Conservation (phyloP, 1,139 yeast genomes). For the Debaryomycetaceae sp. region DNA sequence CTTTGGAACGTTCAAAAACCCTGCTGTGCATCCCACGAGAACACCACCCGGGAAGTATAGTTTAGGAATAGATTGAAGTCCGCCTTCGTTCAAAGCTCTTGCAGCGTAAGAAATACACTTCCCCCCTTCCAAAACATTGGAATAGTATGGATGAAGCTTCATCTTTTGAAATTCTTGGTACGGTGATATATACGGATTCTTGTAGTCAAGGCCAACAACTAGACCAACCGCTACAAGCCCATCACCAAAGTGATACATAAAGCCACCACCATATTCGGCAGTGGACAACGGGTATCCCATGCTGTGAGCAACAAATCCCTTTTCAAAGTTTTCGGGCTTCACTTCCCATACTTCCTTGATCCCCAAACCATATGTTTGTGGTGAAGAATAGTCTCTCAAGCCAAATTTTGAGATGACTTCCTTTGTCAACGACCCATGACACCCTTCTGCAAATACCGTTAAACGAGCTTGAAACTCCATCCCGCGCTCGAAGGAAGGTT, state of each 20-base stretch:
- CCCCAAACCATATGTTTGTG: conserved; percentile 94
- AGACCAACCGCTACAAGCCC: conserved; percentile 86
- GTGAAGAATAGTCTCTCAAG: conserved; percentile 61
- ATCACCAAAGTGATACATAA: conserved; percentile 95
- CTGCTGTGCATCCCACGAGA: conserved; percentile 91
- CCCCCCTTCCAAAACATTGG: conserved; percentile 77
- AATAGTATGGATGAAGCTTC: conserved; percentile 87
- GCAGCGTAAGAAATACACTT: conserved; percentile 93
- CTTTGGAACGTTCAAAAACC: conserved; percentile 94
- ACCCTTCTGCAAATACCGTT: conserved; percentile 92
- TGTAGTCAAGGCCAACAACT: conserved; percentile 88
- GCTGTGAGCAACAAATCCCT: conserved; percentile 83
- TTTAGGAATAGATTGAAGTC: conserved; percentile 85
- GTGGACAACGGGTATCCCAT: conserved; percentile 82
- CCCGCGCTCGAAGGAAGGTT: conserved; percentile 82
- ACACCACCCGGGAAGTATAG: conserved; percentile 94
- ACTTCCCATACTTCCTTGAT: conserved; percentile 98
- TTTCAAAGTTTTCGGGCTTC: conserved; percentile 72
- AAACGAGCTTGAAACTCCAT: conserved; percentile 92
- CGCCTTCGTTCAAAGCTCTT: conserved; percentile 94
- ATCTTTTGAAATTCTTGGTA: conserved; percentile 92
- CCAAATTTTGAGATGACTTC: conserved; percentile 66
- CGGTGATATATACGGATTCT: conserved; percentile 91
- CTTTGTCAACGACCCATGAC: conserved; percentile 91
- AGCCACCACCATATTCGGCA: conserved; percentile 91